Evolutionary conservation across 2,329 filamentous ascomycete species (phyloP).

Genomic region (Bipolaris bicolor): DNA sequence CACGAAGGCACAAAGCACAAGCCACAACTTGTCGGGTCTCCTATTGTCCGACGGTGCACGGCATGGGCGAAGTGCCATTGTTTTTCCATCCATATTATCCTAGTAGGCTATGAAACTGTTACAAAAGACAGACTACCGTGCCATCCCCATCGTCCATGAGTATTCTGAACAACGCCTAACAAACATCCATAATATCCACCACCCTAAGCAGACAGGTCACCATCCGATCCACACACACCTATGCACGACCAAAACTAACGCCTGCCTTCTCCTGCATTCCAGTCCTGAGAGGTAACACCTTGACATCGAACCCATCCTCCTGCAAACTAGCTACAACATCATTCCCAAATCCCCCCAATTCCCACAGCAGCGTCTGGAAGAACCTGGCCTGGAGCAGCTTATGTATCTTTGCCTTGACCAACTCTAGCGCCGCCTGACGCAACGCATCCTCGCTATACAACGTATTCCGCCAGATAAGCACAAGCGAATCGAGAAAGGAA

Average conservation of each 20-base stretch:
- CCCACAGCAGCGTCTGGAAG: constrained; percentile 25
- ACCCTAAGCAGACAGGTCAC: neutral
- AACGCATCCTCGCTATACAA: constrained; percentile 17
- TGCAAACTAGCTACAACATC: constrained; percentile 24
- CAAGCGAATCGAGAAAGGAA: constrained; percentile 29
- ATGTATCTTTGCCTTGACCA: constrained; percentile 24
- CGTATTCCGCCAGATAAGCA: constrained; percentile 34
- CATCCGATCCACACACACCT: neutral
- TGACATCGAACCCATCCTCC: constrained; percentile 30
- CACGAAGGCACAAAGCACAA: neutral
- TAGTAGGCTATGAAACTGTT: neutral
- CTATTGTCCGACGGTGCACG: neutral
- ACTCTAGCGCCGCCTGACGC: constrained; percentile 21
- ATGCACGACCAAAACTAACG: constrained; percentile 6
- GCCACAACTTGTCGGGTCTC: neutral
- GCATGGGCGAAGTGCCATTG: neutral
- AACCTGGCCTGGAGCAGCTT: constrained; percentile 19
- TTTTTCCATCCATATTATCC: neutral
- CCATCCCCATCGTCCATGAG: too few species aligned
- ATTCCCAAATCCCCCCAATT: constrained; percentile 20
- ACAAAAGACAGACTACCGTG: too few species aligned
- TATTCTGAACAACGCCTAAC: neutral
- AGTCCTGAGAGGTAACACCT: constrained; percentile 4
- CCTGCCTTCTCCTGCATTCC: constrained; percentile 1
- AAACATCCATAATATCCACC: neutral